phyloP scores from a whole-genome alignment of 148 eudicot species.

The Camellia japonica region DNA sequence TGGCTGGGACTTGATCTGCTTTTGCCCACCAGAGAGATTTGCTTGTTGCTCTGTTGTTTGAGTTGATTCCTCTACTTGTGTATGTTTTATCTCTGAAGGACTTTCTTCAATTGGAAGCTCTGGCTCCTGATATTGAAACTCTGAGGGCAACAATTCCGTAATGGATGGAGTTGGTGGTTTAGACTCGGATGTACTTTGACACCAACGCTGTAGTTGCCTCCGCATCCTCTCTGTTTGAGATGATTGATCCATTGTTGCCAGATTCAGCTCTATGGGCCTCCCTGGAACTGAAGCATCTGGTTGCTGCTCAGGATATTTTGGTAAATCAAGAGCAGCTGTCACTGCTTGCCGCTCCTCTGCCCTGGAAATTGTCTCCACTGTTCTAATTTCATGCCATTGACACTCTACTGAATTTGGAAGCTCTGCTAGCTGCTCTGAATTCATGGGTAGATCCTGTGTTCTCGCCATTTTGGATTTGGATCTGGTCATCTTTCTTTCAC shows the following conservation, averaged over 20 bases:
- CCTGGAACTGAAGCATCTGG: neutral
- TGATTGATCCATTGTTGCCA: conserved; percentile 1
- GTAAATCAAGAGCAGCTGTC: neutral
- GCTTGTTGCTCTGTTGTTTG: conserved; percentile 5
- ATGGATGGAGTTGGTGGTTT: neutral
- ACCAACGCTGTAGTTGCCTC: neutral
- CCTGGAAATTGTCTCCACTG: neutral
- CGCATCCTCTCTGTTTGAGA: conserved; percentile 1
- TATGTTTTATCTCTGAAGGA: neutral
- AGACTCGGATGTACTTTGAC: neutral
- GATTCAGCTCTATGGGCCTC: neutral
- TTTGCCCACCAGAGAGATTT: neutral
- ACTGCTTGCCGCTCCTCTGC: neutral
- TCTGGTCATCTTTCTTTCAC: conserved; percentile 2
- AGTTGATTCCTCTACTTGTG: neutral
- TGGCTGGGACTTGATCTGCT: neutral
- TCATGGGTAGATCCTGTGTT: neutral
- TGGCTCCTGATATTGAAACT: neutral
- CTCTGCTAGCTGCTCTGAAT: neutral
- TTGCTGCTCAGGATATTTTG: neutral
- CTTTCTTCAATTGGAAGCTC: neutral
- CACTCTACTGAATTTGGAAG: neutral
- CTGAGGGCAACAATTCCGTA: neutral
- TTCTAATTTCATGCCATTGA: neutral
- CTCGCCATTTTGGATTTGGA: neutral